A percentile compares a stretch with the other conserved stretches of the same genome.
phyloP scores from a whole-genome alignment of 306 rosid species.

The Dalbergia cochinchinensis region DNA sequence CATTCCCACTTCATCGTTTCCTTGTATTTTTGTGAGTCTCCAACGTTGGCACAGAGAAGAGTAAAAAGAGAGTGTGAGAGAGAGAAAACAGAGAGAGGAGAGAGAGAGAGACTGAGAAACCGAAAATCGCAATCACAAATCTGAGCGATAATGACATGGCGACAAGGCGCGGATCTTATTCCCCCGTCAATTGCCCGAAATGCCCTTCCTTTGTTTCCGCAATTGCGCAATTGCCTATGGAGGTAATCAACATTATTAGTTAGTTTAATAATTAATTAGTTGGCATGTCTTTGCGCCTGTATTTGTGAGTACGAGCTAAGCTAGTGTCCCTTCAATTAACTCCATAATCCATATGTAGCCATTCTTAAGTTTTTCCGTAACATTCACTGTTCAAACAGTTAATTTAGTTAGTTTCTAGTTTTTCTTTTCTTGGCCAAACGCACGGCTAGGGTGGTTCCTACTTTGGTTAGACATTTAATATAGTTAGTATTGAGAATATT shows the following conservation, averaged over 20 bases:
- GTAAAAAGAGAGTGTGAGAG: constrained; percentile 7
- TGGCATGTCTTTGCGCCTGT: constrained; percentile 8
- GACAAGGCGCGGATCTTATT: constrained; percentile 73
- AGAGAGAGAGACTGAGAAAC: constrained; percentile 31
- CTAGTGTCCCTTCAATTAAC: constrained; percentile 3
- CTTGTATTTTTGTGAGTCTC: background rate
- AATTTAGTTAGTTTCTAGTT: constrained; percentile 32
- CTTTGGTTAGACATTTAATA: background rate
- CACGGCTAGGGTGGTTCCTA: background rate
- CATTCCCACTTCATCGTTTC: constrained; percentile 21
- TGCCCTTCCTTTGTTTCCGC: background rate
- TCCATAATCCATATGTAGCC: constrained; percentile 15
- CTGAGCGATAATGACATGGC: constrained; percentile 79
- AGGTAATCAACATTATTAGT: constrained; percentile 32
- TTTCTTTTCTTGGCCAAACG: background rate
- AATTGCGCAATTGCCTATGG: constrained; percentile 39
- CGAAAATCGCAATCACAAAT: constrained; percentile 80
- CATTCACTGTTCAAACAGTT: constrained; percentile 41
- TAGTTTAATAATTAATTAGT: constrained; percentile 22
- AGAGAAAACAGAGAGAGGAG: constrained; percentile 2
- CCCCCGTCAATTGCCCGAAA: constrained; percentile 48
- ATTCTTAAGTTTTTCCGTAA: background rate
- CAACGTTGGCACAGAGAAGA: constrained; percentile 24
- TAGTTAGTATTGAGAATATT: background rate
- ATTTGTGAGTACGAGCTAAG: background rate